Base-by-base conservation (phyloP, 345 rosid genomes). In the Murraya paniculata region DNA sequence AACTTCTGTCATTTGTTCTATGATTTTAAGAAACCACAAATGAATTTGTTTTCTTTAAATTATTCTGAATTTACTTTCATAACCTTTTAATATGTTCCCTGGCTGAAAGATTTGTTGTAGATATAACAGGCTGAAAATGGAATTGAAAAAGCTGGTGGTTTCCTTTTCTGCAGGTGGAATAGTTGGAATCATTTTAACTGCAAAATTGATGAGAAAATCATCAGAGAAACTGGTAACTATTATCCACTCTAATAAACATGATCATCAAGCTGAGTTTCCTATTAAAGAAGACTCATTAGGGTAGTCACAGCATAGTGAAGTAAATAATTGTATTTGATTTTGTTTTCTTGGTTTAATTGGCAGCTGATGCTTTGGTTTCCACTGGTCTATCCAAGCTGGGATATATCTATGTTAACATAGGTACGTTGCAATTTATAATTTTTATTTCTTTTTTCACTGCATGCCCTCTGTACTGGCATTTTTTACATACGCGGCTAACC, bases 101-200 rank as follows among this genome's bases (percentile, higher is more conserved):
- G 38, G 27, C 9, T 30, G 24, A 59, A 55, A 71, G 36, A 31
- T 19, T 59, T n/a, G 5, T 24, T 73, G 25, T 18, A n/a, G 35
- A 57, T 27, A 57, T 59, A 38, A 16, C 24, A 36, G 68, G 28
- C 33, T 27, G 61, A 62, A 59, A 14, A 58, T 73, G 7, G 9
- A 18, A 39, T 13, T 19, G 18, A 35, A 28, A 50, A 68, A 58
- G 39, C 27, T 19, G 35, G 50, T 18, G 19, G 57, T 39, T 60
- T 72, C 13, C 11, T 71, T 41, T 80, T 67, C 1, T 86, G 85
- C 75, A 96, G 98, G 78, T 96, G 98, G 99, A 96, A 91, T 68
- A 94, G 98, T 80, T 96, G 99, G 98, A 96, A 96, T 71, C 98
- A 96, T 84, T 94, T 92, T 70, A 18, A 59, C 59, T 96, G 98